phyloP scores from a whole-genome alignment of 2,329 filamentous ascomycete species.

The Cytospora leucostoma region DNA sequence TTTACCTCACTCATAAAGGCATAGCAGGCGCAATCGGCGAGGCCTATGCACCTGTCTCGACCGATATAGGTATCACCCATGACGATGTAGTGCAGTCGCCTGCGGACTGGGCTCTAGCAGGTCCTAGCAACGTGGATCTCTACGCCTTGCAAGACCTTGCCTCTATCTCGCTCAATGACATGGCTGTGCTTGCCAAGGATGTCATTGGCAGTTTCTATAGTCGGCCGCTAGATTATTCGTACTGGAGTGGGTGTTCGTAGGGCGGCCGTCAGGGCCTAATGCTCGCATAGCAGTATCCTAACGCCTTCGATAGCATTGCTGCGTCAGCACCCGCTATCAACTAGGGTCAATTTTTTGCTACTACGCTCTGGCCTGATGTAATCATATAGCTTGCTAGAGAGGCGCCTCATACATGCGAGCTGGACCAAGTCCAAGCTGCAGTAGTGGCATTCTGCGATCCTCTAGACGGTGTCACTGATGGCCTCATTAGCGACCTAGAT shows the following conservation, averaged over 20 bases:
- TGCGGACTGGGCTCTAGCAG: slow-evolving; percentile 11
- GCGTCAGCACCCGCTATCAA: slow-evolving; percentile 47
- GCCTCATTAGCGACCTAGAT: slow-evolving; percentile 41
- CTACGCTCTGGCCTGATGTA: slow-evolving; percentile 37
- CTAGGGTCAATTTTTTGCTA: slow-evolving; percentile 41
- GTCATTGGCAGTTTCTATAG: slow-evolving; percentile 47
- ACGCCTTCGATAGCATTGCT: slow-evolving; percentile 59
- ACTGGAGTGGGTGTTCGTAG: slow-evolving; percentile 60
- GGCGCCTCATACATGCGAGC: slow-evolving; percentile 46
- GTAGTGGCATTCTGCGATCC: slow-evolving; percentile 50
- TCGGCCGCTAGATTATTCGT: slow-evolving; percentile 43
- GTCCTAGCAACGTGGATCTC: slow-evolving; percentile 30
- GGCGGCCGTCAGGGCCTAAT: slow-evolving; percentile 61
- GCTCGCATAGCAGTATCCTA: slow-evolving; percentile 52
- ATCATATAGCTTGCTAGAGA: slow-evolving; percentile 32
- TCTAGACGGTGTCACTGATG: slow-evolving; percentile 46
- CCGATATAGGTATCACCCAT: slow-evolving; percentile 32
- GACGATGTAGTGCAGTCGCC: background rate
- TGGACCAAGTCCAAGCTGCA: slow-evolving; percentile 38
- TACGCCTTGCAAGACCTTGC: slow-evolving; percentile 31
- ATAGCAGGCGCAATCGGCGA: slow-evolving; percentile 31
- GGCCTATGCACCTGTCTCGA: slow-evolving; percentile 33
- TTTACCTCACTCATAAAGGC: slow-evolving; percentile 19
- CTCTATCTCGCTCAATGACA: slow-evolving; percentile 31
- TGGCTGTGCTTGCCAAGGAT: slow-evolving; percentile 42